Conservation (phyloP, 306 rosid genomes). For the Coriaria nepalensis region DNA sequence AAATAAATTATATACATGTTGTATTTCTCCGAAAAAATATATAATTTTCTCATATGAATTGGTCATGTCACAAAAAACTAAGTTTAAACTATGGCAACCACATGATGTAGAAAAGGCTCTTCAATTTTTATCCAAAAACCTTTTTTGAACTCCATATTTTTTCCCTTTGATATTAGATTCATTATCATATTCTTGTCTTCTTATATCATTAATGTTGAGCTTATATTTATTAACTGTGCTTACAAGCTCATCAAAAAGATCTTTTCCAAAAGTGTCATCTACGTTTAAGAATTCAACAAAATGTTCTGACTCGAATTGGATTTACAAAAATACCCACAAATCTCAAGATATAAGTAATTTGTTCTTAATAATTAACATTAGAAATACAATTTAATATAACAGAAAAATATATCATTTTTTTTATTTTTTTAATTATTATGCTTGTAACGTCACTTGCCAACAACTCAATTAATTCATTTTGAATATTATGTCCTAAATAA, state of each 20-base stretch:
- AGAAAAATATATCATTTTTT: constrained; percentile 7
- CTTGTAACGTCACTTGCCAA: neutral
- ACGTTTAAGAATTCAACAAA: neutral
- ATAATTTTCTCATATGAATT: constrained; percentile 1
- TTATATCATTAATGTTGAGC: no score
- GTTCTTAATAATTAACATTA: neutral
- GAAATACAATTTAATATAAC: neutral
- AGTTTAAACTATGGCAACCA: constrained; percentile 4
- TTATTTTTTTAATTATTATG: no score
- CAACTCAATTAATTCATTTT: neutral
- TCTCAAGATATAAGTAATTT: neutral
- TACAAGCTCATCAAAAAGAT: neutral
- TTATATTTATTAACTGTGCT: neutral
- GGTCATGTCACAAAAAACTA: neutral
- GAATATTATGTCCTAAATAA: neutral
- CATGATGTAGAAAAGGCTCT: constrained; percentile 1
- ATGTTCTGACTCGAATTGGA: neutral
- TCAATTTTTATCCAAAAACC: neutral
- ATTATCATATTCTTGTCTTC: no score
- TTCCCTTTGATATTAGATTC: no score
- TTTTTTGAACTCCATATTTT: neutral
- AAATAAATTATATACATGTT: no score
- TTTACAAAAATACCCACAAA: neutral
- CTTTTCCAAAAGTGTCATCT: constrained; percentile 1
- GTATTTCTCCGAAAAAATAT: neutral